Evolutionary conservation across 164 flowering plant species (phyloP).

Genomic region (Vitis vinifera): DNA sequence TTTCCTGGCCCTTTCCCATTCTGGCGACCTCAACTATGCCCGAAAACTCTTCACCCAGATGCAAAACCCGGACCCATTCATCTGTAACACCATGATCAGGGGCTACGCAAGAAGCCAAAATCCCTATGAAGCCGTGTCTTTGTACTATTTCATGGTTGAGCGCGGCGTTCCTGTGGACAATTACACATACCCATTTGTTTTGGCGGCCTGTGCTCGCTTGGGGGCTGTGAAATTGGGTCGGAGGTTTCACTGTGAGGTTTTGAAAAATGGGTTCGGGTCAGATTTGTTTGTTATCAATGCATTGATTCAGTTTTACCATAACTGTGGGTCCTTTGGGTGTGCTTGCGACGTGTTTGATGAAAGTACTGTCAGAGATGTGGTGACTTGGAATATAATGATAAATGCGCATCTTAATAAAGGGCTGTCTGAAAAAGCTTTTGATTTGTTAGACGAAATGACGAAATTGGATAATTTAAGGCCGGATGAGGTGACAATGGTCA

Average conservation of each 20-base stretch:
- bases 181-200: slow-evolving; percentile 15
- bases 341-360: slow-evolving; percentile 16
- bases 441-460: slow-evolving; percentile 8
- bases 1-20: slow-evolving; percentile 12
- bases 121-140: slow-evolving; percentile 6
- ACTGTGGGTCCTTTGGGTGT: slow-evolving; percentile 9
- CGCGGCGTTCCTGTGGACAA: slow-evolving; percentile 9
- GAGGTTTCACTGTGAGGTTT: slow-evolving; percentile 15
- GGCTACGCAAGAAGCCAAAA: slow-evolving; percentile 7
- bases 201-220: slow-evolving; percentile 11
- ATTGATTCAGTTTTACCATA: slow-evolving; percentile 18
- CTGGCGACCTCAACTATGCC: slow-evolving; percentile 16
- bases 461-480: slow-evolving; percentile 15
- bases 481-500: slow-evolving; percentile 36
- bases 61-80: slow-evolving; percentile 11
- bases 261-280: slow-evolving; percentile 13
- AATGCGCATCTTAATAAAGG: slow-evolving; percentile 9
- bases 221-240: slow-evolving; percentile 9
- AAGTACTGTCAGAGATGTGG: slow-evolving; percentile 12
- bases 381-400: slow-evolving; percentile 20
- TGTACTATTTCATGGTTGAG: slow-evolving; percentile 6
- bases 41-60: slow-evolving; percentile 12
- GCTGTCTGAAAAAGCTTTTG: slow-evolving; percentile 5
- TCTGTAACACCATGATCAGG: slow-evolving; percentile 15
- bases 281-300: slow-evolving; percentile 19